Percentiles rank a stretch among this genome's conserved stretches.
These are phyloP conservation scores for Ogataea hybrid DNA, from an alignment of 1,139 yeast species.

Conservation along the genomic window DNA sequence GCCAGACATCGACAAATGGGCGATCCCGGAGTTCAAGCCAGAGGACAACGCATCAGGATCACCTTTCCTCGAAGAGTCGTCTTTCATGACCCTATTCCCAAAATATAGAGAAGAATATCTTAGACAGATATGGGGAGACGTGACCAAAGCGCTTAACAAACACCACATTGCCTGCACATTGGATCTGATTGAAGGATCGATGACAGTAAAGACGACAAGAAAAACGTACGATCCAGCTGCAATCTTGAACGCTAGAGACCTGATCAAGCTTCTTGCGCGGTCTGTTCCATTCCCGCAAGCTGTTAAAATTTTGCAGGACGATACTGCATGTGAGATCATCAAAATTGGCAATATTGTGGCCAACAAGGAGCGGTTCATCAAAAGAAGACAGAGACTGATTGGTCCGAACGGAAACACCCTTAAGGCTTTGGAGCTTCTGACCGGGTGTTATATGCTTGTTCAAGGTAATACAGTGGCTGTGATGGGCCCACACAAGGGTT, in stretches of 20 bases:
- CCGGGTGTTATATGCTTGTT: conserved; percentile 90
- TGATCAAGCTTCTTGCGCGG: conserved; percentile 89
- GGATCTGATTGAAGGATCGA: conserved; percentile 93
- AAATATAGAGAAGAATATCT: conserved; percentile 92
- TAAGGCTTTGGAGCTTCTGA: conserved; percentile 88
- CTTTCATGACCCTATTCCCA: conserved; percentile 93
- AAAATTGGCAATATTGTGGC: conserved; percentile 88
- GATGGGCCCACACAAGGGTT: conserved; percentile 95
- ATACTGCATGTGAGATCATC: conserved; percentile 92
- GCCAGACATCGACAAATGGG: conserved; percentile 94
- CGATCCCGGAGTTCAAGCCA: conserved; percentile 80
- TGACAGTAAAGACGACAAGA: conserved; percentile 95
- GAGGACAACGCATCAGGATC: conserved; percentile 86
- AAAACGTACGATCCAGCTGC: conserved; percentile 96
- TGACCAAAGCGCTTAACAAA: conserved; percentile 72
- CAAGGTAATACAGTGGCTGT: conserved; percentile 98
- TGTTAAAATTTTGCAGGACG: conserved; percentile 84
- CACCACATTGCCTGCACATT: conserved; percentile 77
- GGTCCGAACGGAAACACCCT: conserved; percentile 98
- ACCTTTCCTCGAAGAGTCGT: conserved; percentile 90
- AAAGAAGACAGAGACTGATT: conserved; percentile 92
- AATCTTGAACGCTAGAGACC: conserved; percentile 90
- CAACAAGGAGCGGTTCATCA: conserved; percentile 90
- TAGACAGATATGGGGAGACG: conserved; percentile 91
- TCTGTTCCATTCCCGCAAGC: conserved; percentile 99